Conservation (phyloP, 306 rosid species). For the Quercus gilva region DNA sequence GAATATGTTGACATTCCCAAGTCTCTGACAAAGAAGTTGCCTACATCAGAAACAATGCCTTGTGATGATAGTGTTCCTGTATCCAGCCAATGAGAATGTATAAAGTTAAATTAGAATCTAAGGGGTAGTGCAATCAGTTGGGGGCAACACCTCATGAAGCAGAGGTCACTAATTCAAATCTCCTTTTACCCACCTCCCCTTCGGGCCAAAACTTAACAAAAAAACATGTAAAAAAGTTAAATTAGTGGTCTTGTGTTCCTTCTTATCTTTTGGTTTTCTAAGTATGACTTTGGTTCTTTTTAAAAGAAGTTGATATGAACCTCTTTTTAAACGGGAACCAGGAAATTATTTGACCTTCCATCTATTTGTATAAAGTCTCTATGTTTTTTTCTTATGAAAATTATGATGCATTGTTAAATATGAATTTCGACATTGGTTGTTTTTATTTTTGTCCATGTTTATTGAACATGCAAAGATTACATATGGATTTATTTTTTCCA, state of each 20-base stretch:
- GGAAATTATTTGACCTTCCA: conserved; percentile 1
- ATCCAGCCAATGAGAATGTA: conserved; percentile 44
- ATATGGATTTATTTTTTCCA: not conserved
- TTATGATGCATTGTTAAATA: conserved; percentile 10
- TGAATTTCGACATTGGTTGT: conserved; percentile 8
- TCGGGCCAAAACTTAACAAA: too few species aligned
- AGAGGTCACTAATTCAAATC: too few species aligned
- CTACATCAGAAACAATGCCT: conserved; percentile 50
- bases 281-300: conserved; percentile 18
- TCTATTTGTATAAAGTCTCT: conserved; percentile 25
- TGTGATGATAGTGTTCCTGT: conserved; percentile 49
- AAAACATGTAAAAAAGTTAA: not conserved
- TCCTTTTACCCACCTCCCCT: too few species aligned
- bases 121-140: too few species aligned
- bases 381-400: not conserved
- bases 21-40: conserved; percentile 60
- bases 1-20: conserved; percentile 74
- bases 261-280: conserved; percentile 15
- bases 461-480: not conserved
- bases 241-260: conserved; percentile 1
- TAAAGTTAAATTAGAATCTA: too few species aligned
- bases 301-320: conserved; percentile 9
- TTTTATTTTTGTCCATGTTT: not conserved
- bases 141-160: too few species aligned
- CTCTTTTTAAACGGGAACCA: conserved; percentile 2